These are phyloP conservation scores for Monilinia fructigena DNA, from an alignment of 2,329 filamentous ascomycete species.

Conservation along the genomic window DNA sequence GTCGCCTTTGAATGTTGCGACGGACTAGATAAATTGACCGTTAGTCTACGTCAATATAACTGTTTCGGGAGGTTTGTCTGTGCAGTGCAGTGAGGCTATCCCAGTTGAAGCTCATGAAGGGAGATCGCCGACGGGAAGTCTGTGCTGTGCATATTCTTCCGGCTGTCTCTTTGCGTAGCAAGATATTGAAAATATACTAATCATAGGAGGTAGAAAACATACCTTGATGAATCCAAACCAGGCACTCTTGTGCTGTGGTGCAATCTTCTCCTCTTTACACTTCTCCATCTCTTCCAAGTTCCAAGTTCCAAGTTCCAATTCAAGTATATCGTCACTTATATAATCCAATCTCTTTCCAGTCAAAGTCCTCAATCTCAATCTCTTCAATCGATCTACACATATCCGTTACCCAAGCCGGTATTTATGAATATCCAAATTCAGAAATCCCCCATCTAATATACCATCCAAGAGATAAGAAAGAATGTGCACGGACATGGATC, in stretches of 20 bases:
- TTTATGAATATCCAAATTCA: background rate
- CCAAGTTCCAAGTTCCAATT: too few relatives aligned
- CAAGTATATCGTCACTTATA: background rate
- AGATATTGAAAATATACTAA: background rate
- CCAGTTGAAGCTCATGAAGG: too few relatives aligned
- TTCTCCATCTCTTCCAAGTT: conserved; percentile 9
- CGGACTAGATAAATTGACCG: conserved; percentile 50
- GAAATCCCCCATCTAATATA: background rate
- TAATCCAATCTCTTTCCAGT: background rate
- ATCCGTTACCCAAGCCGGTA: background rate
- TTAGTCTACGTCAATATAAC: background rate
- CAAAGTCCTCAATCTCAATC: background rate
- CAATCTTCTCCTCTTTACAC: conserved; percentile 29
- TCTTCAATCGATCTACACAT: background rate
- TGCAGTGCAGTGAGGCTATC: background rate
- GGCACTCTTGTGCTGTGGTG: conserved; percentile 34
- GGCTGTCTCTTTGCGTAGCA: background rate
- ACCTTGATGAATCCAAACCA: conserved; percentile 40
- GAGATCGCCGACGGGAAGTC: background rate
- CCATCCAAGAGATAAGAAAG: background rate
- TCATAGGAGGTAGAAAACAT: conserved; percentile 1
- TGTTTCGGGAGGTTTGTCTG: background rate
- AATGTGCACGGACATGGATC: background rate
- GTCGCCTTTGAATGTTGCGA: conserved; percentile 80
- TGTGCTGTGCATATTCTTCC: background rate